Evolutionary conservation across 495 filamentous ascomycete genomes (phyloP).

Genomic region (Aspergillus conjunctus): DNA sequence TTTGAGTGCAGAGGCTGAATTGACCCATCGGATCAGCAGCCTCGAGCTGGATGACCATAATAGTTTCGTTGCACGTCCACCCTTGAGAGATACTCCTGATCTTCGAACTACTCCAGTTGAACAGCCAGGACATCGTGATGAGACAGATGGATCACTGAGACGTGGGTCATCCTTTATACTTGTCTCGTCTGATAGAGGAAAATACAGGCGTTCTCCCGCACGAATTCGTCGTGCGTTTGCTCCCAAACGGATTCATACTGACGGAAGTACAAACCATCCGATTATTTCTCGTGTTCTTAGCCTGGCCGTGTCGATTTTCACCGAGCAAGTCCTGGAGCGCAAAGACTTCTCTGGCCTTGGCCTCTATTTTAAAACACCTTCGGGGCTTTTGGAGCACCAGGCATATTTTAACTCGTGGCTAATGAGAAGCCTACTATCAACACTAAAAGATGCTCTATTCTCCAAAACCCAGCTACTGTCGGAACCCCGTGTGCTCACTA

Average conservation of each 20-base stretch:
- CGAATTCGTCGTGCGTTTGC: conserved; percentile 63
- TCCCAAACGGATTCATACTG: conserved; percentile 33
- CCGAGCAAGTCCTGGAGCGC: conserved; percentile 76
- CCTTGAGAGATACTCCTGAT: conserved; percentile 63
- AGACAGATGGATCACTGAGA: conserved; percentile 59
- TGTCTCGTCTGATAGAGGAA: conserved; percentile 67
- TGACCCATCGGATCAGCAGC: conserved; percentile 73
- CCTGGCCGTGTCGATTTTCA: conserved; percentile 73
- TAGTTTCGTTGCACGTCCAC: conserved; percentile 77
- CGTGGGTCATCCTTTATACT: conserved; percentile 89
- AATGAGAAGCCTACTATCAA: conserved; percentile 70
- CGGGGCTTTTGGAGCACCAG: conserved; percentile 90
- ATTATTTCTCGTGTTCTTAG: conserved; percentile 75
- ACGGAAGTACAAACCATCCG: conserved; percentile 60
- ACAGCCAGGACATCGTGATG: conserved; percentile 45
- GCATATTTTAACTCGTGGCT: conserved; percentile 94
- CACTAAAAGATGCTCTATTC: conserved; percentile 67
- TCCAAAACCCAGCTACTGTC: conserved; percentile 70
- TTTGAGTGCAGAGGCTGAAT: conserved; percentile 77
- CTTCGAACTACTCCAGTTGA: conserved; percentile 70
- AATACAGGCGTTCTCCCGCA: conserved; percentile 56
- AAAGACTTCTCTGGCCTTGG: conserved; percentile 92
- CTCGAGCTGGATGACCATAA: conserved; percentile 78
- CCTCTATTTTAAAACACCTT: conserved; percentile 84
- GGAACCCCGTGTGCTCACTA: conserved; percentile 82